Percentiles rank a stretch among this genome's conserved stretches.
Evolutionary conservation across 2,329 filamentous ascomycete species (phyloP).

Genomic region (Parascedosporium putredinis): DNA sequence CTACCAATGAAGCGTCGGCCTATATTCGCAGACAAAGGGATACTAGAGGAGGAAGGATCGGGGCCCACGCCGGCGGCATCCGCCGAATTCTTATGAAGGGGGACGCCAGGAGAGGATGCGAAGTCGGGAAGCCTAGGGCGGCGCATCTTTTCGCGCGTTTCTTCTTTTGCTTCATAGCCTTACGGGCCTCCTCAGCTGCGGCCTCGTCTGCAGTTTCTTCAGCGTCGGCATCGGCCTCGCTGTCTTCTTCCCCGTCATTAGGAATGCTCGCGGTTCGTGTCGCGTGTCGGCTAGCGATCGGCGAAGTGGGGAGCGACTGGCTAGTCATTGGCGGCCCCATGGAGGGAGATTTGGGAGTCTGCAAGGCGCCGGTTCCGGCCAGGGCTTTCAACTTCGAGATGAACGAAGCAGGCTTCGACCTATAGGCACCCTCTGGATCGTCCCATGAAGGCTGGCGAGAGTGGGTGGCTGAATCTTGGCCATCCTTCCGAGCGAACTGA

Average conservation of each 20-base stretch:
- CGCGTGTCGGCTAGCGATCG: slow-evolving; percentile 27
- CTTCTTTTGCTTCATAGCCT: slow-evolving; percentile 42
- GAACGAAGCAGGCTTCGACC: slow-evolving; percentile 53
- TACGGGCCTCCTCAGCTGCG: slow-evolving; percentile 31
- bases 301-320: slow-evolving; percentile 36
- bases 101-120: slow-evolving; percentile 57
- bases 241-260: slow-evolving; percentile 42
- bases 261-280: slow-evolving; percentile 33
- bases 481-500: slow-evolving; percentile 57
- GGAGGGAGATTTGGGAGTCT: slow-evolving; percentile 25
- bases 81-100: slow-evolving; percentile 17
- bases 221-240: slow-evolving; percentile 66
- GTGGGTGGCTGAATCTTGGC: slow-evolving; percentile 38
- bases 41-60: slow-evolving; percentile 19
- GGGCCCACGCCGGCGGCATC: not conserved
- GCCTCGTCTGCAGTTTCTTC: slow-evolving; percentile 80
- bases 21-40: slow-evolving; percentile 27
- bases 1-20: slow-evolving; percentile 42
- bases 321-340: slow-evolving; percentile 22
- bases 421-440: slow-evolving; percentile 48
- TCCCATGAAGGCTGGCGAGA: slow-evolving; percentile 57
- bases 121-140: slow-evolving; percentile 39
- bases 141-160: slow-evolving; percentile 53
- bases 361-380: slow-evolving; percentile 40
- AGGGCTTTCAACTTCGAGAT: slow-evolving; percentile 73